Conservation (phyloP, 2,329 filamentous ascomycete genomes). For the Pseudopyrenochaeta lycopersici region DNA sequence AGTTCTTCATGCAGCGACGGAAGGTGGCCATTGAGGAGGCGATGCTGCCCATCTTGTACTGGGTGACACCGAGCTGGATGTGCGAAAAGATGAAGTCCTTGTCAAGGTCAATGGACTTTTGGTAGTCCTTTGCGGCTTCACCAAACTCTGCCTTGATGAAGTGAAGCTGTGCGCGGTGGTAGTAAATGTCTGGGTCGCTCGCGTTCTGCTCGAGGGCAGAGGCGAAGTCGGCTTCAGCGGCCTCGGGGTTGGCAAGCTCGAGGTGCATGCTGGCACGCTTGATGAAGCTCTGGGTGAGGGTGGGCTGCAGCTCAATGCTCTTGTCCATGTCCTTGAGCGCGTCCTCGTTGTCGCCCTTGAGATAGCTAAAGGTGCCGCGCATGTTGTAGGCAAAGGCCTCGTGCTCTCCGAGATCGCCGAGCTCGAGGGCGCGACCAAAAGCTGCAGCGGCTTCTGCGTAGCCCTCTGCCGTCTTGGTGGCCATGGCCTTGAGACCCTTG, state of each 20-base stretch:
- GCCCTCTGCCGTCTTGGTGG: conserved; percentile 86
- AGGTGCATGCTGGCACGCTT: conserved; percentile 98
- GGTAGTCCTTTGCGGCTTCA: conserved; percentile 96
- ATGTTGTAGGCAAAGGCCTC: conserved; percentile 96
- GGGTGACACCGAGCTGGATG: conserved; percentile 97
- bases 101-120: conserved; percentile 98
- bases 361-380: conserved; percentile 93
- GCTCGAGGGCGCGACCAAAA: conserved; percentile 87
- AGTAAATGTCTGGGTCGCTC: conserved; percentile 95
- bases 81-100: conserved; percentile 98
- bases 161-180: conserved; percentile 97
- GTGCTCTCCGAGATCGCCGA: conserved; percentile 79
- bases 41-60: conserved; percentile 99
- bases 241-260: conserved; percentile 86
- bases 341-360: conserved; percentile 85
- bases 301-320: conserved; percentile 88
- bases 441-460: conserved; percentile 88
- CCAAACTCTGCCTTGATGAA: conserved; percentile 96
- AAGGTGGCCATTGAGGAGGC: conserved; percentile 99
- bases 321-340: conserved; percentile 88
- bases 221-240: conserved; percentile 87
- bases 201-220: conserved; percentile 84
- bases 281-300: conserved; percentile 95
- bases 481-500: conserved; percentile 81
- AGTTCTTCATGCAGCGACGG: conserved; percentile 97